Base-by-base conservation (phyloP, 495 filamentous ascomycete genomes). In the Rostrohypoxylon terebratum region DNA sequence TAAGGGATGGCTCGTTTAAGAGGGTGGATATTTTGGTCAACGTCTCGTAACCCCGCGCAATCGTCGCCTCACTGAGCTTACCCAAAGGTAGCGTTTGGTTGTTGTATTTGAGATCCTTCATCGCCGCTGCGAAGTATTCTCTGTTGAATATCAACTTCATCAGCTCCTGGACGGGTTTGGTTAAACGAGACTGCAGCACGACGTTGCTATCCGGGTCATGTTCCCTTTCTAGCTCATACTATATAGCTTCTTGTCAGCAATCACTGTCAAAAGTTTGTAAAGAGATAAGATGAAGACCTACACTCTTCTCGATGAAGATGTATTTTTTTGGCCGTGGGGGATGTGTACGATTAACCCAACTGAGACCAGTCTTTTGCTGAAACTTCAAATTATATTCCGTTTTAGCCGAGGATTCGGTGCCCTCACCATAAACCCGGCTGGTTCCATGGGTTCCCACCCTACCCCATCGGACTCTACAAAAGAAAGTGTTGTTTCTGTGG, bases 131-230 rank as follows among this genome's bases (percentile, higher is more conserved):
- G 77, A 93, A 90, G 72, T 89, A 87, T 42, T 90, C 74, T 60
- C 87, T 82, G 73, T 96, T 94, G 85, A 97, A 97, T 66, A 97
- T 95, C 63, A 97, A 86, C 36, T 87, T 74, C 84, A 96, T 90
- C 13, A 97, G 81, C 5, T 85, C 77, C 68, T 94, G 90, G 4
- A 92, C 77, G 0, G 87, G 83, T 11, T 81, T 80, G 0, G 85
- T 69, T 6, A 96, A 80, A n/a, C 82, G 84, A 62, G 87, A 90
- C 66, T 88, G 80, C 0, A 80, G 40, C 42, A 67, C 36, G 20
- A 21, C 28, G 4, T 10, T 53, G 0, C 68, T 59, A 18, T 72
- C 59, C 5, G 63, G 51, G 8, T 75, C 71, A 2, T 88, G 90
- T 40, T 91, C 89, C 23, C 81, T 82, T 45, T 91, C 90, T 1